Evolutionary conservation across 1,139 yeast genomes (phyloP).

Genomic region (Candida tetrigidarum): DNA sequence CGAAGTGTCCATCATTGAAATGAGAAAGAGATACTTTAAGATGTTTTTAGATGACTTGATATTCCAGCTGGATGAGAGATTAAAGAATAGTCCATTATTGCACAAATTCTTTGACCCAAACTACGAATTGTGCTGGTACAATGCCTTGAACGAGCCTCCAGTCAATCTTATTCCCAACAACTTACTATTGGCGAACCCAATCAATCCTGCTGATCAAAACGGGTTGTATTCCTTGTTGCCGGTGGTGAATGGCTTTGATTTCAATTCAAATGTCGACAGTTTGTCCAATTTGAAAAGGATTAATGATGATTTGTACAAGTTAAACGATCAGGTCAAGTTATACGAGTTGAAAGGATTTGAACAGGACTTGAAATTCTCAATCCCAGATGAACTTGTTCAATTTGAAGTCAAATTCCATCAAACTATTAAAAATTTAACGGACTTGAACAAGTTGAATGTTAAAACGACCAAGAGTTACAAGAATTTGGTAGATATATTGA

Average conservation of each 20-base stretch:
- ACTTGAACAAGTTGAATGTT: slow-evolving; percentile 39
- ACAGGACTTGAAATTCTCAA: slow-evolving; percentile 26
- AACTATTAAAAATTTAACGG: slow-evolving; percentile 35
- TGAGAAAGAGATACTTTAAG: slow-evolving; percentile 44
- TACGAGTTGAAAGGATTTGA: slow-evolving; percentile 31
- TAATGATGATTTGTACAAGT: slow-evolving; percentile 40
- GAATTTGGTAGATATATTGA: slow-evolving; percentile 33
- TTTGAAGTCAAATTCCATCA: slow-evolving; percentile 42
- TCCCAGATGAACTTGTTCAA: slow-evolving; percentile 38
- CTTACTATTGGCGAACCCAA: slow-evolving; percentile 46
- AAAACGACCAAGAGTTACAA: slow-evolving; percentile 36
- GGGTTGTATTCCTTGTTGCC: slow-evolving; percentile 50
- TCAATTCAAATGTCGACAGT: slow-evolving; percentile 35
- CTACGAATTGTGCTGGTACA: slow-evolving; percentile 51
- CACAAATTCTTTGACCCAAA: slow-evolving; percentile 54
- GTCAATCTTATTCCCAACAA: slow-evolving; percentile 44
- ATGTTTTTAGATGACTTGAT: slow-evolving; percentile 42
- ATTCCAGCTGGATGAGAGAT: slow-evolving; percentile 28
- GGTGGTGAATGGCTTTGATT: slow-evolving; percentile 40
- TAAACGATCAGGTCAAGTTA: slow-evolving; percentile 39
- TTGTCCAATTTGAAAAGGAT: slow-evolving; percentile 36
- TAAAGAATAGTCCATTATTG: slow-evolving; percentile 35
- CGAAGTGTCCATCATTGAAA: slow-evolving; percentile 44
- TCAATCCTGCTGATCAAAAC: slow-evolving; percentile 50
- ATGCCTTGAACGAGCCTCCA: slow-evolving; percentile 53